Evolutionary conservation across 805 yeast species (phyloP).

Genomic region (Spathaspora sp.): DNA sequence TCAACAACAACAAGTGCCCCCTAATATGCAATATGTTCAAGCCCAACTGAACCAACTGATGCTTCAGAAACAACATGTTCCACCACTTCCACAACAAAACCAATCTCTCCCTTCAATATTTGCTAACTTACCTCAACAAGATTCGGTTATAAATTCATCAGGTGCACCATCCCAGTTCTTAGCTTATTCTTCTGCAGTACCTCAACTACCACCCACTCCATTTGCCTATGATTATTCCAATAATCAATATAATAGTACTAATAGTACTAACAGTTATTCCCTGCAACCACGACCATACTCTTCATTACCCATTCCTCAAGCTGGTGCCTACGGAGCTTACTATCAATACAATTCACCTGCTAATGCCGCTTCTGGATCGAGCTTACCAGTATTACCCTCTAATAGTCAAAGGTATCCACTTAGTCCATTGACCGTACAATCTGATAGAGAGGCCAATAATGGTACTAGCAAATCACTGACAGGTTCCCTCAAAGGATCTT

Average conservation of each 20-base stretch:
- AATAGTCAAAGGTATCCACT: constrained; percentile 3
- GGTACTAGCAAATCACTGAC: not conserved
- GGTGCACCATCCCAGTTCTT: not conserved
- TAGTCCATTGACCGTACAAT: constrained; percentile 2
- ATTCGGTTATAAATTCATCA: not conserved
- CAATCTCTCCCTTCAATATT: constrained; percentile 6
- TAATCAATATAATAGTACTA: not conserved
- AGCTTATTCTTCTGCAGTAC: not conserved
- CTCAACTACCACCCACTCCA: constrained; percentile 4
- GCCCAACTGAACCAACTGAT: not conserved
- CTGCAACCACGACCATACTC: constrained; percentile 4
- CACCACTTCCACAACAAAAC: not conserved
- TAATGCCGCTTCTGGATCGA: not conserved
- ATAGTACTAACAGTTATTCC: constrained; percentile 1
- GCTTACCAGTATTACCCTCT: constrained; percentile 3
- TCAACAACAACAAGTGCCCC: constrained; percentile 2
- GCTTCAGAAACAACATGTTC: constrained; percentile 1
- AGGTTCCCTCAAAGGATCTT: constrained; percentile 1
- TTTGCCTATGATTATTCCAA: not conserved
- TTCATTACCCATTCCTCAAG: not conserved
- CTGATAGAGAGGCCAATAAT: constrained; percentile 6
- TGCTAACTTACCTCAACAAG: constrained; percentile 4
- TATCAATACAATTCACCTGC: not conserved
- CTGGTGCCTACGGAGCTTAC: constrained; percentile 2
- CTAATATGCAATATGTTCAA: not conserved